Base-by-base conservation (phyloP, 1,139 yeast species). In the Nakaseomyces uthaithaninus region DNA sequence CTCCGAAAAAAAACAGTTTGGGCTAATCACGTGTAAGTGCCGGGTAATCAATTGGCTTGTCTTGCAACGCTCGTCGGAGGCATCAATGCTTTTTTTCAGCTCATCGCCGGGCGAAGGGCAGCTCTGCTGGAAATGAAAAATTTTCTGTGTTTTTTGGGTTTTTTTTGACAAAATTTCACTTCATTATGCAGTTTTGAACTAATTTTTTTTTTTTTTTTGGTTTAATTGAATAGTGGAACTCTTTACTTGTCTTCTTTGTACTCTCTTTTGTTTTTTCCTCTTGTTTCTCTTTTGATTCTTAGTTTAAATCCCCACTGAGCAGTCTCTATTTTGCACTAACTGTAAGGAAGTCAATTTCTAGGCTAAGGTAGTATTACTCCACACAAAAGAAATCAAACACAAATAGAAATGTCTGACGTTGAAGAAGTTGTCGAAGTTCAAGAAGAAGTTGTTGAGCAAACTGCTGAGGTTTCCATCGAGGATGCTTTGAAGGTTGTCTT, bases 401-500 rank as follows among this genome's bases (percentile, higher is more conserved):
- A 27, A 11, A 25, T 11, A 17, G 14, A 57, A 66, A 81, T 82
- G 91, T 82, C 91, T 77, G 91, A 81, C 82, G 78, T 78, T 71
- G 84, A 77, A 74, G 79, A 75, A 71, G 71, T 68, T 54, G 86
- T 80, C 69, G 80, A 74, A 72, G 75, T 72, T 62, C 77, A 71
- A 68, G 80, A 82, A 71, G 94, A 76, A 68, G 94, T 80, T 68
- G 94, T 79, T 70, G 91, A 78, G 71, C 83, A 77, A 69, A 71
- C 77, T 57, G 85, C 86, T 52, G 80, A 91, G 65, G 81, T 91
- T 75, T 78, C 97, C 69, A 82, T 91, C 62, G 98, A 93, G 77
- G 98, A 93, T 69, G 95, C 97, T 68, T 79, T 91, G 71, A 86
- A 89, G 77, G 94, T 87, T 68, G 98, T 91, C 67, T 82, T 91